Conservation (phyloP, 352 stramenopile genomes). For the Pythium aphanidermatum region DNA sequence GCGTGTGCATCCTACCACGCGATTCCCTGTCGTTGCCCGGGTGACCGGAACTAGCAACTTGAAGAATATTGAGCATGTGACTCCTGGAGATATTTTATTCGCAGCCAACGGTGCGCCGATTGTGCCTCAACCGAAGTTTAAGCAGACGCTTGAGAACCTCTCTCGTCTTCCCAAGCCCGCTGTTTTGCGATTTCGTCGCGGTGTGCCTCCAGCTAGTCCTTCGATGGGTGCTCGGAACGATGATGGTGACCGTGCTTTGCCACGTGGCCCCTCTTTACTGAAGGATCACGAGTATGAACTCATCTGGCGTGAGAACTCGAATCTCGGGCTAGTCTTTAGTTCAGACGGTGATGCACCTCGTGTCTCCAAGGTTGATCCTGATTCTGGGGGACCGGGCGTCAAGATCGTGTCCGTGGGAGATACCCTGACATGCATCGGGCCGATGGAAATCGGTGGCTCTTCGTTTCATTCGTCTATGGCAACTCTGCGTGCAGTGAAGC, state of each 20-base stretch:
- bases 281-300: constrained; percentile 77
- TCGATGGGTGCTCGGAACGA: constrained; percentile 19
- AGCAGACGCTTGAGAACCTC: constrained; percentile 34
- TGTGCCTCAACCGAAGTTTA: constrained; percentile 39
- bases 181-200: constrained; percentile 34
- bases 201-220: constrained; percentile 25
- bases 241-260: constrained; percentile 39
- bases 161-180: constrained; percentile 35
- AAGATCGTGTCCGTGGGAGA: constrained; percentile 68
- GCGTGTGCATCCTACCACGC: constrained; percentile 32
- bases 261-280: constrained; percentile 39
- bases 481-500: constrained; percentile 72
- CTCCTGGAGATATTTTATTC: constrained; percentile 34
- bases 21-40: constrained; percentile 35
- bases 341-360: constrained; percentile 68
- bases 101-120: constrained; percentile 31
- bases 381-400: constrained; percentile 67
- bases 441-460: constrained; percentile 68
- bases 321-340: constrained; percentile 81
- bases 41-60: constrained; percentile 38
- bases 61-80: constrained; percentile 37
- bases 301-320: constrained; percentile 79
- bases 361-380: constrained; percentile 79
- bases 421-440: constrained; percentile 69
- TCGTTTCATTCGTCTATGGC: constrained; percentile 85